Percentiles rank a stretch among this genome's conserved stretches.
Conservation (phyloP, 345 rosid genomes). For the Eucalyptus cloeziana region DNA sequence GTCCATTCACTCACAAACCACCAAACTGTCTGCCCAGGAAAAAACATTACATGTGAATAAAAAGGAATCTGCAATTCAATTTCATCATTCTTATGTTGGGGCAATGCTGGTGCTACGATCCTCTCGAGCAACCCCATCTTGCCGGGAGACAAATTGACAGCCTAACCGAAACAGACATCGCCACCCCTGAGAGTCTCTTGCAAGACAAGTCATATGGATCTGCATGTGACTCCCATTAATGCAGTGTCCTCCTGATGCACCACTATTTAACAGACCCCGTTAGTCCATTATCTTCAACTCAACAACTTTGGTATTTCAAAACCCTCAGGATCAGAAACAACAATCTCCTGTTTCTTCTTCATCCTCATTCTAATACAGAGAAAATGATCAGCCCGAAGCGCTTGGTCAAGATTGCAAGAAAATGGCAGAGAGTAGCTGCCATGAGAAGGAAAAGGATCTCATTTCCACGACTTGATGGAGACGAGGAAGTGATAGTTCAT, state of each 20-base stretch:
- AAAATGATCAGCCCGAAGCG: conserved; percentile 10
- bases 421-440: conserved; percentile 17
- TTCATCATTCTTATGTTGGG: neutral
- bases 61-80: neutral
- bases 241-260: neutral
- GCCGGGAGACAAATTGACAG: neutral
- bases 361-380: neutral
- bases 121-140: neutral
- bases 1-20: neutral
- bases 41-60: neutral
- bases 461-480: neutral
- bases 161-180: neutral
- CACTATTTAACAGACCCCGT: neutral
- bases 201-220: neutral
- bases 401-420: conserved; percentile 16
- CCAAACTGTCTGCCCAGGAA: neutral
- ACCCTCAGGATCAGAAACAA: neutral
- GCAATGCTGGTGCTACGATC: neutral
- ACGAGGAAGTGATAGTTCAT: neutral
- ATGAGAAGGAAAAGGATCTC: conserved; percentile 6
- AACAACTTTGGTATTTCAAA: neutral
- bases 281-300: neutral
- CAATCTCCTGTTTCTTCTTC: neutral
- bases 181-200: neutral
- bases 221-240: neutral